Evolutionary conservation across 805 yeast genomes (phyloP), one percentile per base, ranked within the genome.

Genomic region (Candida vaughaniae): DNA sequence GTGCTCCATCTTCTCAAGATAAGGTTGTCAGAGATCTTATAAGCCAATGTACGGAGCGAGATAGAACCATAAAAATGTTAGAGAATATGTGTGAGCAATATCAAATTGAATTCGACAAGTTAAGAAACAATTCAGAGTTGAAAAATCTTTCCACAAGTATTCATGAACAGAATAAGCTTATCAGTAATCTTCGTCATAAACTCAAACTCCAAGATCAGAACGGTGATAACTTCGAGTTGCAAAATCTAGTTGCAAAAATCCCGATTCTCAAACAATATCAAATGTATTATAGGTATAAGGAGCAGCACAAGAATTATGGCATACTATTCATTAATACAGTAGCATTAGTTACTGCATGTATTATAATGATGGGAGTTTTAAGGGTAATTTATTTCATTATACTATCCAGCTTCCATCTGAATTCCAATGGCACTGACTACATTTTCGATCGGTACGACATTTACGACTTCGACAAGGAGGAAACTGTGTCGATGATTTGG

Each of bases 251-350:
- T 6, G 25, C 35, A 7, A 53, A 51, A 18, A 36, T 64, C 16
- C 69, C 69, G 3, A 46, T 62, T 28, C 35, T 62, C 10, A 58
- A 55, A 33, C 66, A 64, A 35, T 56, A 56, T 35, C 51, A 52
- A 31, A 39, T 43, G 29, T 57, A 43, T 29, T 51, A 41, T 41
- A 50, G 51, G 31, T 63, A 60, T 29, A 51, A 49, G 33, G 43
- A 55, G 26, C 56, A 49, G 10, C 52, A 49, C 27, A 47, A 43
- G 33, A 46, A 41, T 25, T 16, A 36, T 8, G 58, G 56, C 14
- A 25, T 49, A 12, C 16, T 54, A 5, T 12, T 58, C 3, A 25
- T 58, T 9, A 56, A 59, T 32, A 28, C 48, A 6, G 17, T 53
- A 6, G 42, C 60, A 9, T 33, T 64, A n/a, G 16, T 59, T 3